Base-by-base conservation (phyloP, 768 basidiomycete genomes). In the Megacollybia marginata region DNA sequence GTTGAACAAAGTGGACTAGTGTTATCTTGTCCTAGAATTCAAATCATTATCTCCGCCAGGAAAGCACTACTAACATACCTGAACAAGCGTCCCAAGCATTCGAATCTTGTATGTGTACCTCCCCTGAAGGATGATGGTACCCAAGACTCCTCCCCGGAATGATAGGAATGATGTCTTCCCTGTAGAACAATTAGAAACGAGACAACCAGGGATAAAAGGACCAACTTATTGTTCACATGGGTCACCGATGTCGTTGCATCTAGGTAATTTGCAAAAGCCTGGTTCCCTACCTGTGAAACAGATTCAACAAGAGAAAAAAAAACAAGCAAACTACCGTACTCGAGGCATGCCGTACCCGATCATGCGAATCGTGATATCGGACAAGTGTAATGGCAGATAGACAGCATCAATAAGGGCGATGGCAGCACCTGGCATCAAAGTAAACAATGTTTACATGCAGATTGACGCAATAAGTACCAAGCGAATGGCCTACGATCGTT, bases 161-260 rank as follows among this genome's bases (percentile, higher is more conserved):
- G 44, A 65, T 74, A 2, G 72, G 72, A 2, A 73, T 63, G 20
- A 62, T 34, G 42, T 74, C 72, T 52, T 70, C 58, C 50, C 70
- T 44, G 10, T 11, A 48, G n/a, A 42, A 10, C 42, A 44, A 4
- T 18, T 6, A 28, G 23, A 28, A 28, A 6, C 23, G 23, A 28
- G 23, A n/a, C n/a, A 28, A 28, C 23, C 6, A 6, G 23, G 2
- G 23, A 28, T 28, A 6, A 13, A 12, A 31, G 10, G 44, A 49
- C 65, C 47, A 31, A 71, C 72, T 62, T 70, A 65, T 86, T 83
- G 57, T 80, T 85, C 54, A 86, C 76, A 56, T 78, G 82, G 1
- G 73, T 79, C 43, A 84, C 55, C 11, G 38, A 40, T 5, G 15
- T 8, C 4, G 18, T 18, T 40, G 69, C 61, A 53, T 82, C 77